phyloP scores from a whole-genome alignment of 176 grass and related monocot genomes.

The Metroxylon sagu region DNA sequence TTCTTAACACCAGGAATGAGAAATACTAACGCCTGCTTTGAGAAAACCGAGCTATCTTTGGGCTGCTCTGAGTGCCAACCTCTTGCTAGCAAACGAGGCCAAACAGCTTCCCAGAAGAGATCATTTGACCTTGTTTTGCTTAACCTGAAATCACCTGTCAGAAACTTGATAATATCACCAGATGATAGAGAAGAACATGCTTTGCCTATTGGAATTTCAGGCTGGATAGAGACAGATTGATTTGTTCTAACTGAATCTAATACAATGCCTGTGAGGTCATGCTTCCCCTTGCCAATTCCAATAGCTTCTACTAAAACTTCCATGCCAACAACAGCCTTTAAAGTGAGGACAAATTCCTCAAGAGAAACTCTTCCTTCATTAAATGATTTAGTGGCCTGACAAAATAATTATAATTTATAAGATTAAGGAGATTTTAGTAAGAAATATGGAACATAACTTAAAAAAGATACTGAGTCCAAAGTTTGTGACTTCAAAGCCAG shows the following conservation, averaged over 20 bases:
- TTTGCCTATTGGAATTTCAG: conserved; percentile 76
- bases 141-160: conserved; percentile 90
- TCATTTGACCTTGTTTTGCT: conserved; percentile 89
- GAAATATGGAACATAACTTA: no score
- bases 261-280: conserved; percentile 63
- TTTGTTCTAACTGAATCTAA: conserved; percentile 51
- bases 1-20: conserved; percentile 62
- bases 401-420: background rate
- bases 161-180: conserved; percentile 83
- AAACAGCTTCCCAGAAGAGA: conserved; percentile 97
- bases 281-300: conserved; percentile 69
- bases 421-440: no score
- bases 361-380: conserved; percentile 46
- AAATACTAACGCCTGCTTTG: conserved; percentile 65
- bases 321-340: conserved; percentile 60
- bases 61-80: conserved; percentile 97
- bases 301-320: conserved; percentile 56
- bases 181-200: conserved; percentile 67
- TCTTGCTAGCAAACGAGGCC: conserved; percentile 87
- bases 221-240: conserved; percentile 30
- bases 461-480: no score
- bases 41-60: conserved; percentile 39
- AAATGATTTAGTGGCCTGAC: conserved; percentile 62
- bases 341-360: conserved; percentile 50
- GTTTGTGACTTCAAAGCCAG: no score